Evolutionary conservation across 768 basidiomycete species (phyloP).

Genomic region (Lentinula sp.): DNA sequence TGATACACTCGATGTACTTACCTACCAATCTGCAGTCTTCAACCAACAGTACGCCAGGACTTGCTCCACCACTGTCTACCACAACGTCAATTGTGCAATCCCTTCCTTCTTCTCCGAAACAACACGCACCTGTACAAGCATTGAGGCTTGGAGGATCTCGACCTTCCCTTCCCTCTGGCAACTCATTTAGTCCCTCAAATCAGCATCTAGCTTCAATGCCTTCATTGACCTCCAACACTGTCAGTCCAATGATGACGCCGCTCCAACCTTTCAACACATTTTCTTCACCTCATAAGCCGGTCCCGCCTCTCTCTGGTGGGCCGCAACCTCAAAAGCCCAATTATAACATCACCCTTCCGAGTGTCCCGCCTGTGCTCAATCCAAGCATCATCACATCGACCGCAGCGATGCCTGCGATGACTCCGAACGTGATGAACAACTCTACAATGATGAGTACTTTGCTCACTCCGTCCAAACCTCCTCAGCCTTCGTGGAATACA

Average conservation of each 20-base stretch:
- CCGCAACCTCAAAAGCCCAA: conserved; percentile 39
- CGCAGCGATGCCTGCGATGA: conserved; percentile 15
- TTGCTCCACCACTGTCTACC: conserved; percentile 13
- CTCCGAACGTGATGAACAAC: conserved; percentile 6
- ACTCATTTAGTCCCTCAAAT: conserved; percentile 25
- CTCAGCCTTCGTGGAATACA: conserved; percentile 40
- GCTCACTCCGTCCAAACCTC: conserved; percentile 58
- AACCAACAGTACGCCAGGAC: conserved; percentile 1
- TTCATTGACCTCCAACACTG: conserved; percentile 22
- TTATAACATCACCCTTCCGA: conserved; percentile 45
- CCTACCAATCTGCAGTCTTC: background rate
- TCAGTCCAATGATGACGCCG: conserved; percentile 49
- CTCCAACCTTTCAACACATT: conserved; percentile 51
- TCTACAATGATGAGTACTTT: conserved; percentile 35
- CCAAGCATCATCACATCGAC: conserved; percentile 19
- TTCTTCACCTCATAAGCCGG: background rate
- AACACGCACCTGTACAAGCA: conserved; percentile 10
- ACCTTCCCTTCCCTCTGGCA: background rate
- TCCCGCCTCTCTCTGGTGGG: background rate
- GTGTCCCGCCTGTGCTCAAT: background rate
- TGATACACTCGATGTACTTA: background rate
- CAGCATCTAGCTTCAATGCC: background rate
- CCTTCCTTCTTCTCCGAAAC: conserved; percentile 10
- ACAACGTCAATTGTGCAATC: conserved; percentile 9
- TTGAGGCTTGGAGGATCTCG: background rate